Conservation (phyloP, 345 rosid species). For the Citrus cavaleriei region DNA sequence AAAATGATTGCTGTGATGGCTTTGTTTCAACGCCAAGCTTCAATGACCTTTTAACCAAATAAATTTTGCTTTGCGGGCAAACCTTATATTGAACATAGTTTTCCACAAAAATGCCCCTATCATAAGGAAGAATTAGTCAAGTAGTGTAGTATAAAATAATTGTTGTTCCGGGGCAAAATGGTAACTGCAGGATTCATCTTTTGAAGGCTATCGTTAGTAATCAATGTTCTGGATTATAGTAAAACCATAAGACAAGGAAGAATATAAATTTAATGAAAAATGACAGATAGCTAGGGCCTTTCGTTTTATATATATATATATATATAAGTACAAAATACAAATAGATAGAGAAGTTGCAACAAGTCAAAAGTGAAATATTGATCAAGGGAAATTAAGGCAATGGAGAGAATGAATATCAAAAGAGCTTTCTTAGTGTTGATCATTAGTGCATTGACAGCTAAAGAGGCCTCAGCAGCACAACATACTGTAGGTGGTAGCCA, state of each 20-base stretch:
- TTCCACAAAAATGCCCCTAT: background rate
- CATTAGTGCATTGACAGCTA: constrained; percentile 30
- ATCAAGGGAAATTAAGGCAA: background rate
- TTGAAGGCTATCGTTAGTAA: constrained; percentile 13
- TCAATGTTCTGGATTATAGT: background rate
- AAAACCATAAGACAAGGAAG: background rate
- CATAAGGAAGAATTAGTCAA: no score
- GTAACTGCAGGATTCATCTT: background rate
- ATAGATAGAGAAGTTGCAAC: background rate
- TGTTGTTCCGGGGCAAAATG: background rate
- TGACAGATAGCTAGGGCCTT: background rate
- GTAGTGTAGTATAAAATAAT: background rate
- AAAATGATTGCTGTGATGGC: constrained; percentile 30
- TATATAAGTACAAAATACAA: background rate
- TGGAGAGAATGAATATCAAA: background rate
- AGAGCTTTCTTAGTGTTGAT: constrained; percentile 26
- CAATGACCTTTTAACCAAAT: constrained; percentile 24
- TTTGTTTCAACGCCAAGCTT: constrained; percentile 73
- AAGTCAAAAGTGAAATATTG: background rate
- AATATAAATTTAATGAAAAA: background rate
- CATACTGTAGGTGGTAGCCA: constrained; percentile 83
- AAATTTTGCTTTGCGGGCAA: constrained; percentile 40
- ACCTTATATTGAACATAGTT: background rate
- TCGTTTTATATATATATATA: background rate
- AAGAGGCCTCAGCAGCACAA: constrained; percentile 44